These are phyloP conservation scores for Artemisia annua DNA, from an alignment of 129 eudicot species.

Conservation along the genomic window DNA sequence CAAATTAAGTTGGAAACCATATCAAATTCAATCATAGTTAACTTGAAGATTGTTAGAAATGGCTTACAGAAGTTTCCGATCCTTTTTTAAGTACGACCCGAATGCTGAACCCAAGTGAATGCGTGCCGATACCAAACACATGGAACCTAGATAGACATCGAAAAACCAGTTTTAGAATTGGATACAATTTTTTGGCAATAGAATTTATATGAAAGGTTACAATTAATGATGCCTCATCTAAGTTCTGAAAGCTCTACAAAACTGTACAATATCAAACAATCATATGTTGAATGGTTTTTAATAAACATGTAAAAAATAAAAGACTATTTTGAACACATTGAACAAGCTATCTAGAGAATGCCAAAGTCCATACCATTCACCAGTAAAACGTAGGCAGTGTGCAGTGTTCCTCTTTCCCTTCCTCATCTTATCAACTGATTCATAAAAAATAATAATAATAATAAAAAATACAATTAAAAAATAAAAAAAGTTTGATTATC, in stretches of 20 bases:
- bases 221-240: not conserved
- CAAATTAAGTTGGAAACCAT: not conserved
- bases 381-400: slow-evolving; percentile 89
- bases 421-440: slow-evolving; percentile 68
- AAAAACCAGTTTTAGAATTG: slow-evolving; percentile 14
- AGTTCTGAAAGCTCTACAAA: not conserved
- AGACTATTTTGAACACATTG: too few species aligned
- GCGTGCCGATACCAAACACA: slow-evolving; percentile 82
- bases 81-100: slow-evolving; percentile 65
- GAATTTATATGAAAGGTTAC: too few species aligned
- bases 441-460: not conserved
- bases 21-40: not conserved
- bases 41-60: slow-evolving; percentile 7
- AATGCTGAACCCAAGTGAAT: slow-evolving; percentile 71
- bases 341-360: slow-evolving; percentile 4
- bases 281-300: too few species aligned
- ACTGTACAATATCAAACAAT: not conserved
- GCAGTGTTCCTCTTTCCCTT: slow-evolving; percentile 92
- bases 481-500: too few species aligned
- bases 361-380: slow-evolving; percentile 71
- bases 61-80: slow-evolving; percentile 57
- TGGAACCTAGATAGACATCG: slow-evolving; percentile 62
- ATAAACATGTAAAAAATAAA: too few species aligned
- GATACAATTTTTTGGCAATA: too few species aligned
- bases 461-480: too few species aligned